Evolutionary conservation across 331 rosid genomes (phyloP), one percentile per base, ranked within the genome.

Genomic region (Quercus tomentella): DNA sequence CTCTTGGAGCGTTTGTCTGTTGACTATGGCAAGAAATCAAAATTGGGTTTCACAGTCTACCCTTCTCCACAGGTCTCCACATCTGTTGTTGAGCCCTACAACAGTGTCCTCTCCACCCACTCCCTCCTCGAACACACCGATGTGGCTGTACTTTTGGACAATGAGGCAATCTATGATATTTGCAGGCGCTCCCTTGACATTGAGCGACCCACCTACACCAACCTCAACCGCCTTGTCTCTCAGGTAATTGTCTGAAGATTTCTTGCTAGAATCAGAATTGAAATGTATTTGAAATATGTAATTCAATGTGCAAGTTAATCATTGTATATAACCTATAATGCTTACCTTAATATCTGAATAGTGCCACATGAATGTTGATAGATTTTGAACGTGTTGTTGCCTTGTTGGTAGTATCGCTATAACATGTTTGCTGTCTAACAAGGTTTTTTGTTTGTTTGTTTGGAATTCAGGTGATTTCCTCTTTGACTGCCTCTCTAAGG

Each of bases 401-500:
- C 15, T 12, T 60, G 7, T 12, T 12, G 5, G 1, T 12, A 4
- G 17, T 11, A 25, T 12, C 6, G 1, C 67, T 4, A 23, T 60
- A 26, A 60, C 6, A 0, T 60, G 25, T 5, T 4, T 23, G 18
- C 14, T 23, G 11, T 20, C 37, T 33, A 41, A 3, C 1, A 3
- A 4, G 17, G 0, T 14, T 49, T 49, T 35, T 4, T 20, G 17
- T n/a, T 0, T 2, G 20, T 14, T 56, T 73, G 25, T 70, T 76
- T 84, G 71, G 23, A n/a, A 26, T 79, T 73, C 77, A 92, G 97
- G 97, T 93, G 43, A 93, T 93, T 80, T 93, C 97, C 12, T 93
- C 97, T 0, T 76, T 93, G 92, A 93, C 97, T 37, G 97, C 97
- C 80, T 93, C 97, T 14, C 78, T 93, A 77, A 85, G 97, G 83